phyloP scores from a whole-genome alignment of 495 filamentous ascomycete genomes.

The Lichenothelia convexa region DNA sequence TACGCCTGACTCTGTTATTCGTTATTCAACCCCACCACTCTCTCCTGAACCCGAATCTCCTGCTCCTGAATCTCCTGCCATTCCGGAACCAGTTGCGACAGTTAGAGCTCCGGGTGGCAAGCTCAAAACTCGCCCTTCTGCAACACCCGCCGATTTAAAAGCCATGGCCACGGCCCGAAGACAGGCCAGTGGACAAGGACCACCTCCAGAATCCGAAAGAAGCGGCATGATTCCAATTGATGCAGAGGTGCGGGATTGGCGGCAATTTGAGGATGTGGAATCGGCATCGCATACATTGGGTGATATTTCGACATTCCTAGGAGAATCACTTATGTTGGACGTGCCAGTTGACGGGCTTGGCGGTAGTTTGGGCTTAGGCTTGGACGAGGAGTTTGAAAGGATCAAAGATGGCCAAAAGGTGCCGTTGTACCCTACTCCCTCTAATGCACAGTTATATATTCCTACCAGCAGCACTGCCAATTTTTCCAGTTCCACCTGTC shows the following conservation, averaged over 20 bases:
- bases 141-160: constrained; percentile 66
- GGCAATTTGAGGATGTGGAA: too few relatives aligned
- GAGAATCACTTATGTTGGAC: constrained; percentile 36
- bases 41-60: constrained; percentile 24
- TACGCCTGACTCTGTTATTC: constrained; percentile 88
- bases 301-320: too few relatives aligned
- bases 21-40: constrained; percentile 50
- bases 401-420: constrained; percentile 98
- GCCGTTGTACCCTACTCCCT: constrained; percentile 32
- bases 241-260: neutral
- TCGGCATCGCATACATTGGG: too few relatives aligned
- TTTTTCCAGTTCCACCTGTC: constrained; percentile 9
- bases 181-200: constrained; percentile 47
- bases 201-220: constrained; percentile 9
- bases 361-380: constrained; percentile 53
- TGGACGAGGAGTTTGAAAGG: constrained; percentile 84
- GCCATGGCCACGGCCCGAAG: constrained; percentile 77
- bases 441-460: constrained; percentile 7
- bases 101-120: constrained; percentile 75
- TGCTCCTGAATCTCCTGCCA: constrained; percentile 30
- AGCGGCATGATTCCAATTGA: neutral
- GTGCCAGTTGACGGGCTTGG: constrained; percentile 36
- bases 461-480: constrained; percentile 3
- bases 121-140: constrained; percentile 77
- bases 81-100: constrained; percentile 75